Evolutionary conservation across 345 rosid species (phyloP).

Genomic region (Streptanthus diversifolius): DNA sequence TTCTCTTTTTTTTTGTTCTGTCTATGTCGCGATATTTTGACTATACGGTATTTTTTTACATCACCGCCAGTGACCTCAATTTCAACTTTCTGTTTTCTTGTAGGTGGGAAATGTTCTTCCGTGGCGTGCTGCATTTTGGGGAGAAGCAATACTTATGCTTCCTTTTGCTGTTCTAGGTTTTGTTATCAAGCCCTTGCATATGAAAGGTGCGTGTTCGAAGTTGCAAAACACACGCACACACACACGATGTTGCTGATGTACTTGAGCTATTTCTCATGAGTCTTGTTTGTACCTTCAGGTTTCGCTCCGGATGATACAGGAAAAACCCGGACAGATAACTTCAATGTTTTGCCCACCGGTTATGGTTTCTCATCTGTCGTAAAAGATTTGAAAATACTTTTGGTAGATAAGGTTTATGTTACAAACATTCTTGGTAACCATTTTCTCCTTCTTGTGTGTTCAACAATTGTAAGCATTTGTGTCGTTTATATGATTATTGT

Average conservation of each 20-base stretch:
- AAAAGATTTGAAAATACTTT: constrained; percentile 58
- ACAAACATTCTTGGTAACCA: constrained; percentile 72
- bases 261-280: constrained; percentile 22
- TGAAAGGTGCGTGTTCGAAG: constrained; percentile 60
- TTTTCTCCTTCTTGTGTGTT: constrained; percentile 1
- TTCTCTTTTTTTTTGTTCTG: neutral
- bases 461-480: neutral
- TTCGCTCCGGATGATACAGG: constrained; percentile 51
- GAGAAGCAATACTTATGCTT: constrained; percentile 90
- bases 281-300: constrained; percentile 48
- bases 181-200: constrained; percentile 73
- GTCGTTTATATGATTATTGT: constrained; percentile 2
- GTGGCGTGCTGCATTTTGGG: constrained; percentile 92
- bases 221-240: neutral
- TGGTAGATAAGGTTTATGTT: constrained; percentile 61
- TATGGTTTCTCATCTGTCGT: constrained; percentile 56
- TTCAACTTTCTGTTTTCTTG: neutral
- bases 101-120: constrained; percentile 65
- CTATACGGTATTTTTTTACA: neutral
- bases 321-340: constrained; percentile 30
- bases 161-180: constrained; percentile 82
- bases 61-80: neutral
- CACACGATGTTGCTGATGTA: neutral
- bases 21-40: neutral
- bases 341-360: constrained; percentile 10